Conservation (phyloP, 1,284 basidiomycete genomes). For the Boletellus deceptivus region DNA sequence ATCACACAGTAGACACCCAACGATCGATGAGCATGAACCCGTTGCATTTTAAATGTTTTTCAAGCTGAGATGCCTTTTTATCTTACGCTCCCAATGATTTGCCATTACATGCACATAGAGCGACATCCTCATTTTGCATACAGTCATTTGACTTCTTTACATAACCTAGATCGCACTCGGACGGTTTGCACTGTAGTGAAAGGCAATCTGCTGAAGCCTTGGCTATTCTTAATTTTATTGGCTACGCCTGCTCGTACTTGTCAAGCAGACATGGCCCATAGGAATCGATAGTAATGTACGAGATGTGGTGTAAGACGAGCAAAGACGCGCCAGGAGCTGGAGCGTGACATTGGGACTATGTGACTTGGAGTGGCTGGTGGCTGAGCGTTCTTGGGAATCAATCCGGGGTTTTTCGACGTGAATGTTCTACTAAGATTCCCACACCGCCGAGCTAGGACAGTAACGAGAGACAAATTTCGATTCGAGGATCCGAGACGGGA, state of each 20-base stretch:
- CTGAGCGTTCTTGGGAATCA: too few species aligned
- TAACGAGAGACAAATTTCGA: too few species aligned
- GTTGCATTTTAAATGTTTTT: conserved; percentile 17
- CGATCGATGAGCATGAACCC: conserved; percentile 34
- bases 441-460: neutral
- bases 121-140: conserved; percentile 7
- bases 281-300: too few species aligned
- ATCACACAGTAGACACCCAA: conserved; percentile 32
- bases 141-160: neutral
- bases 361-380: neutral
- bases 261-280: too few species aligned
- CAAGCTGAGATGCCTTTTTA: neutral
- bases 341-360: too few species aligned
- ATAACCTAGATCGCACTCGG: conserved; percentile 11
- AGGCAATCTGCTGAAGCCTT: neutral
- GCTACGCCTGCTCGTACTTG: neutral
- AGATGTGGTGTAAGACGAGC: too few species aligned
- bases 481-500: too few species aligned
- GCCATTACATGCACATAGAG: conserved; percentile 9
- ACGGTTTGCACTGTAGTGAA: conserved; percentile 6
- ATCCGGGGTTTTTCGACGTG: too few species aligned
- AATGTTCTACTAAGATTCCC: conserved; percentile 1
- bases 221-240: neutral
- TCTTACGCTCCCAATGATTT: neutral
- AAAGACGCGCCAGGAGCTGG: too few species aligned